These are phyloP conservation scores for Colletotrichum lentis DNA, from an alignment of 2,329 filamentous ascomycete genomes.

Conservation along the genomic window DNA sequence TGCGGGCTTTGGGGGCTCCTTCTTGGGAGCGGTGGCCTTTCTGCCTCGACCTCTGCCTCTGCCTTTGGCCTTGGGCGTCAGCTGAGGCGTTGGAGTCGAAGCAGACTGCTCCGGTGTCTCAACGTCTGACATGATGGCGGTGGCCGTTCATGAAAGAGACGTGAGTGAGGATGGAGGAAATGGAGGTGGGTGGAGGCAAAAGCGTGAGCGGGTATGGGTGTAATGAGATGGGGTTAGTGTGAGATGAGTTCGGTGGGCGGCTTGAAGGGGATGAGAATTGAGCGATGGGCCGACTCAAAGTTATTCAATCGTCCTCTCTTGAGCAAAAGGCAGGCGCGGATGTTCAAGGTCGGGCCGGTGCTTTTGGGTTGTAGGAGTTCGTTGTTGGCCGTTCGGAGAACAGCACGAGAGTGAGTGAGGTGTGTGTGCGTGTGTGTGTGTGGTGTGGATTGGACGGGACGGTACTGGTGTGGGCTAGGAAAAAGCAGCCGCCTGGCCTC, in stretches of 20 bases:
- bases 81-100: conserved; percentile 37
- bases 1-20: conserved; percentile 48
- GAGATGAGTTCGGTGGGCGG: conserved; percentile 27
- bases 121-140: conserved; percentile 44
- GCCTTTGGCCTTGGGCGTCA: conserved; percentile 41
- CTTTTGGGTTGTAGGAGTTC: conserved; percentile 32
- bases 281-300: conserved; percentile 8
- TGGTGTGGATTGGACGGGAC: conserved; percentile 28
- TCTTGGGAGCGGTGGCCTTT: conserved; percentile 37
- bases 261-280: conserved; percentile 21
- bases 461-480: conserved; percentile 37
- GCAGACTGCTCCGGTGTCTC: conserved; percentile 38
- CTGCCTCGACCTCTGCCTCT: conserved; percentile 38
- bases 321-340: conserved; percentile 20
- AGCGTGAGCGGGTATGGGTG: conserved; percentile 35
- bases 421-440: conserved; percentile 16
- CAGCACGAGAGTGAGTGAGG: conserved; percentile 24
- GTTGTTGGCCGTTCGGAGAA: conserved; percentile 40
- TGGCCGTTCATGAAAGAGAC: conserved; percentile 39
- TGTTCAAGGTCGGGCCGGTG: conserved; percentile 14
- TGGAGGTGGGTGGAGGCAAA: conserved; percentile 37
- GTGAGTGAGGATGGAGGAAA: conserved; percentile 24
- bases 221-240: conserved; percentile 32
- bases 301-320: conserved; percentile 2
- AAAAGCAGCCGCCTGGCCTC: conserved; percentile 38